Evolutionary conservation across 495 filamentous ascomycete genomes (phyloP), one percentile per base, ranked within the genome.

Genomic region (Hypoxylon cercidicola): DNA sequence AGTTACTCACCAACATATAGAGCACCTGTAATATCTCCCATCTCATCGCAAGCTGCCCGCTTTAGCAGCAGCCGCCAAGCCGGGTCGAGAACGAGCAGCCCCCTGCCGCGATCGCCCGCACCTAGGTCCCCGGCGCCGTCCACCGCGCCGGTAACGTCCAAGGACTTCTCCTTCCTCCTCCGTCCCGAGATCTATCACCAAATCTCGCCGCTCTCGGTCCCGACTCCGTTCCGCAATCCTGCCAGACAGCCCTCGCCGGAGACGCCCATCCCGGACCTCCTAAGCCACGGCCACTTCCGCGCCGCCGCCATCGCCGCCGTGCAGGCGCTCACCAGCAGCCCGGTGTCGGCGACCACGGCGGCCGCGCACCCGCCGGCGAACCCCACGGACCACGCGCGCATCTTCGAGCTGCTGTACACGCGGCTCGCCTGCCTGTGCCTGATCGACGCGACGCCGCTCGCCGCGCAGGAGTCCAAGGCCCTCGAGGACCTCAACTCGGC

Each of bases 391-490:
- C 77, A 83, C 55, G 77, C 74, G 5, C 72, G 80, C 28, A 89
- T 98, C 28, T 93, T 97, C 74, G 74, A 81, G 15, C 82, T 97
- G 18, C 82, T 96, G 34, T 93, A 97, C 77, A 88, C 86, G 8
- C 90, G 95, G 2, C 83, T 97, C 2, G 85, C 90, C n/a, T 93
- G 89, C 60, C 82, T 99, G 6, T 89, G 89, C 19, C 84, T 97
- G 1, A 85, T 87, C 50, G 85, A 90, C 70, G 76, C 79, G 6
- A 85, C 85, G 20, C 71, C 85, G 9, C 79, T 96, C 23, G 95
- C 95, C 2, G 90, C 91, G 0, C 89, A 94, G 68, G 95, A 99
- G 75, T 89, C 89, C 7, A 93, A 92, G 69, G 85, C 85, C 0
- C 81, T 98, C 10, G 89, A 91, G 62, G 95, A 97, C 72, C 77